These are phyloP conservation scores for Sechiopsis laciniata DNA, from an alignment of 306 rosid species.

Conservation along the genomic window DNA sequence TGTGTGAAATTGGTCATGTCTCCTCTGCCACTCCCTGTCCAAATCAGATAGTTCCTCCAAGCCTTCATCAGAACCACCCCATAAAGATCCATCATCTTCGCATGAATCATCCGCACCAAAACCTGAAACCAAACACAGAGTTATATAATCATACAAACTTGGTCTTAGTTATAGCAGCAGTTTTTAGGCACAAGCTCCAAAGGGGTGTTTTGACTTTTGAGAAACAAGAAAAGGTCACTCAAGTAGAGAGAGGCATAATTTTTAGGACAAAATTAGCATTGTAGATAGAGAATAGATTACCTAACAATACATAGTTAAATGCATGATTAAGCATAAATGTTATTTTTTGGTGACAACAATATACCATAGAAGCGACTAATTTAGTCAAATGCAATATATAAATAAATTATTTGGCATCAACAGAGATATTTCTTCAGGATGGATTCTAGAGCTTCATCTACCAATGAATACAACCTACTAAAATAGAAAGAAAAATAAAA, in stretches of 20 bases:
- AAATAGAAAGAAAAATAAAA: no score
- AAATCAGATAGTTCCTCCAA: conserved; percentile 40
- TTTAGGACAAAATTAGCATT: not conserved
- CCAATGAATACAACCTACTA: no score
- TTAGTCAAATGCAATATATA: not conserved
- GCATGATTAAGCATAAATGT: not conserved
- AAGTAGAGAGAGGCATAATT: not conserved
- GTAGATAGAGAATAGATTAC: not conserved
- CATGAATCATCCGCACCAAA: conserved; percentile 34
- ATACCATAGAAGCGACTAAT: not conserved
- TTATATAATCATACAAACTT: conserved; percentile 4
- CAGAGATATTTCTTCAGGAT: no score
- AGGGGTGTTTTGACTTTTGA: not conserved
- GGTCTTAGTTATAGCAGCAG: not conserved
- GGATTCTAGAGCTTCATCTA: no score
- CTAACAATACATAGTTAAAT: not conserved
- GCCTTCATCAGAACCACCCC: conserved; percentile 46
- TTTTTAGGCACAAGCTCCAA: conserved; percentile 1
- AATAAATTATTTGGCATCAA: not conserved
- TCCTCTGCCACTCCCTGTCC: conserved; percentile 68
- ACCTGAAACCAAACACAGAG: conserved; percentile 33
- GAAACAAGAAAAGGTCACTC: not conserved
- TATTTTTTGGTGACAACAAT: not conserved
- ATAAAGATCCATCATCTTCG: conserved; percentile 27
- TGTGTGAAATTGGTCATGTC: conserved; percentile 62